Percentiles rank a stretch among this genome's conserved stretches.
Evolutionary conservation across 148 eudicot genomes (phyloP).

Genomic region (Camellia sinensis): DNA sequence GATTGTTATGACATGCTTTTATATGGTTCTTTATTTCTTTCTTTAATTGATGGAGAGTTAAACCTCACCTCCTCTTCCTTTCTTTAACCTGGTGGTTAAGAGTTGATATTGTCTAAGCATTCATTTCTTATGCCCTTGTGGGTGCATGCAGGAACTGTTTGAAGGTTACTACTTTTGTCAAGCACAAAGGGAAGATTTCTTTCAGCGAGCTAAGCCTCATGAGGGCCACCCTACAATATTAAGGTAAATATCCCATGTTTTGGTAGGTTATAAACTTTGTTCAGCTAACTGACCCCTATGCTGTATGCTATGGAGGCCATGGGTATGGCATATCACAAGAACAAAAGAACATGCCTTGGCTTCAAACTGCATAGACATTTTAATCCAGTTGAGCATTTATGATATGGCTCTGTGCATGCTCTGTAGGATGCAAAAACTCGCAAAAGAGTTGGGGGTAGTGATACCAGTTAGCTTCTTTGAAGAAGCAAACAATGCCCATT

Average conservation of each 20-base stretch:
- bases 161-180: constrained; percentile 99
- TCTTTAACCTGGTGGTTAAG: background rate
- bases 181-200: constrained; percentile 91
- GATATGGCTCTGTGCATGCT: background rate
- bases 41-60: too few relatives aligned
- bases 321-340: background rate
- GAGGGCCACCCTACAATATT: constrained; percentile 82
- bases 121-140: background rate
- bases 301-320: background rate
- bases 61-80: background rate
- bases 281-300: background rate
- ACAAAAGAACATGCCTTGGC: background rate
- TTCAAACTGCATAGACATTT: too few relatives aligned
- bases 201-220: constrained; percentile 81
- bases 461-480: constrained; percentile 98
- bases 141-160: constrained; percentile 67
- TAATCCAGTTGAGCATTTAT: background rate
- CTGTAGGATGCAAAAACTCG: constrained; percentile 87
- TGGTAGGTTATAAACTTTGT: background rate
- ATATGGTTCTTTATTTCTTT: too few relatives aligned
- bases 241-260: constrained; percentile 37
- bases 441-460: constrained; percentile 91
- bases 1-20: too few relatives aligned
- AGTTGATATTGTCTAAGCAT: background rate
- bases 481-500: constrained; percentile 96